These are phyloP conservation scores for Carallia brachiata DNA, from an alignment of 345 rosid genomes.

Conservation along the genomic window DNA sequence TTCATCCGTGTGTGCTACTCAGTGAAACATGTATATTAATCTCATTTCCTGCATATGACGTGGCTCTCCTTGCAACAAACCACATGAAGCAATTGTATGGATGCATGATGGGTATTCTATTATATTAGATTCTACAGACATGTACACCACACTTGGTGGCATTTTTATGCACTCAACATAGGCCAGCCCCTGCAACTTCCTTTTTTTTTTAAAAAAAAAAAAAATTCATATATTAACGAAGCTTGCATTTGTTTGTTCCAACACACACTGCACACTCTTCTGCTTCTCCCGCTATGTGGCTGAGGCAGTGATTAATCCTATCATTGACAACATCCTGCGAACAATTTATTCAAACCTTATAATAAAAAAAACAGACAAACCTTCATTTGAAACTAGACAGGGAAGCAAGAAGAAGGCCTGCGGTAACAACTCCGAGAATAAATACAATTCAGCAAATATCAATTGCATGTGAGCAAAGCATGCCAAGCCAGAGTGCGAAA, in stretches of 20 bases:
- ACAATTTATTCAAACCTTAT: background rate
- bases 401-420: background rate
- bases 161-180: background rate
- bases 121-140: too few relatives aligned
- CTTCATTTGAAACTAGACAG: background rate
- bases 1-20: too few relatives aligned
- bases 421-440: background rate
- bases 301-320: slow-evolving; percentile 72
- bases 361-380: background rate
- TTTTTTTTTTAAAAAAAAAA: background rate
- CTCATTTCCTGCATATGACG: too few relatives aligned
- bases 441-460: background rate
- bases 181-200: background rate
- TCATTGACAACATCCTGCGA: slow-evolving; percentile 77
- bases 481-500: background rate
- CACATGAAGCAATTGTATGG: too few relatives aligned
- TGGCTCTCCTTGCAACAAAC: too few relatives aligned
- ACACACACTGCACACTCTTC: slow-evolving; percentile 74
- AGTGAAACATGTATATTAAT: too few relatives aligned
- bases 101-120: too few relatives aligned
- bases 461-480: background rate
- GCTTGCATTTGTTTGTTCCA: slow-evolving; percentile 83
- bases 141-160: background rate
- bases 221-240: slow-evolving; percentile 31
- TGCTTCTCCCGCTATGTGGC: slow-evolving; percentile 70